Evolutionary conservation across 148 eudicot species (phyloP), one percentile per base, ranked within the genome.

Genomic region (Diospyros kaki): DNA sequence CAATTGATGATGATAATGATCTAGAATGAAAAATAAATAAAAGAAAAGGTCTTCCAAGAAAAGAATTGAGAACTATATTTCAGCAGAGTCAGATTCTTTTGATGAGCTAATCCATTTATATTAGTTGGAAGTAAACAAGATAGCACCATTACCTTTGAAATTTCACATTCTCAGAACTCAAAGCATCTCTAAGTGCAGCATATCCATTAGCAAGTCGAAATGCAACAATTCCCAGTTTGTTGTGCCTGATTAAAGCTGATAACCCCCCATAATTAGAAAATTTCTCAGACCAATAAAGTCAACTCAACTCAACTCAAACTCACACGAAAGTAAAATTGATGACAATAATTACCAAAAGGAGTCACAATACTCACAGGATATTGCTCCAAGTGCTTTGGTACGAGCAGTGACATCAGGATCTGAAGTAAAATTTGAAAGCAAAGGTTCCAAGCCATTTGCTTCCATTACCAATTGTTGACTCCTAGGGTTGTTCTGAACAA

Each of bases 381-480:
- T 81, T 42, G 98, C 97, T 72, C 97, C 96, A 73, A 95, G 92
- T 17, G 98, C 90, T 78, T 92, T 88, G 63, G 97, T 89, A 52
- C 96, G 94, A 42, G 76, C 93, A 41, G 67, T 67, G 77, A 87
- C 79, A 66, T 95, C 94, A 48, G 89, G 84, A 75, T 95, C 98
- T 40, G 96, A 95, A 66, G 89, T 70, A 51, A 95, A 90, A 83
- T 90, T 92, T 9, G 81, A 74, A 28, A 90, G 76, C 66, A 95
- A 85, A 7, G 97, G 91, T 68, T 90, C 96, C 65, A 95, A 79
- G 69, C 96, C 97, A 79, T 89, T 90, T 55, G 94, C 96, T 78
- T 92, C 97, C 96, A 95, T 92, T 10, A 95, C 94, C 67, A 92
- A 78, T 72, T 92, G 96, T 66, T 95, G 98, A 76, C 98, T 89